These are phyloP conservation scores for Sisymbrium irio DNA, from an alignment of 345 rosid species.

Conservation along the genomic window DNA sequence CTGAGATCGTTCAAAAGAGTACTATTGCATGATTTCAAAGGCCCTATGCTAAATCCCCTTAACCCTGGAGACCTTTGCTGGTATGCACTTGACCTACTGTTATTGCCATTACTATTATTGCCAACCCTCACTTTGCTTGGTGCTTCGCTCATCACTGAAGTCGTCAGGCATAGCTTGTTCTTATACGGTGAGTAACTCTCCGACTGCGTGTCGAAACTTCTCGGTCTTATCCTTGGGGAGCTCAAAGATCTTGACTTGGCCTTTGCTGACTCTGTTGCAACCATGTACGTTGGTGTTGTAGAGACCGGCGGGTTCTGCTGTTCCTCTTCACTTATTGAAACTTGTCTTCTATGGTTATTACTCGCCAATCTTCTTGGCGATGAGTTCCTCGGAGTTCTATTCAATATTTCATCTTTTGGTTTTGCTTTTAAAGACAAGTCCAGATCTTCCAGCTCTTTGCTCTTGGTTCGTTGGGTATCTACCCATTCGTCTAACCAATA, in stretches of 20 bases:
- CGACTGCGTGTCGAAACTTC: slow-evolving; percentile 64
- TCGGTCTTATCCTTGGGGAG: slow-evolving; percentile 69
- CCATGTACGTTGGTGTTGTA: slow-evolving; percentile 78
- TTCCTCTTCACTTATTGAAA: slow-evolving; percentile 65
- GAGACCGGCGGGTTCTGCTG: slow-evolving; percentile 30
- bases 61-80: slow-evolving; percentile 84
- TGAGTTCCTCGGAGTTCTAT: slow-evolving; percentile 39
- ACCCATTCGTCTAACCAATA: slow-evolving; percentile 93
- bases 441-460: slow-evolving; percentile 78
- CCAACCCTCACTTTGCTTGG: slow-evolving; percentile 38
- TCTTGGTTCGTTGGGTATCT: slow-evolving; percentile 64
- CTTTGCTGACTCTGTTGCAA: slow-evolving; percentile 84
- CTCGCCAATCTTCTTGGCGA: slow-evolving; percentile 43
- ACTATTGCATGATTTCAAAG: slow-evolving; percentile 47
- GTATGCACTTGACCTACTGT: slow-evolving; percentile 40
- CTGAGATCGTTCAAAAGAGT: slow-evolving; percentile 46
- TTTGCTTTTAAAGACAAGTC: slow-evolving; percentile 52
- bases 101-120: neutral
- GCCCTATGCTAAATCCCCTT: slow-evolving; percentile 45
- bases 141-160: slow-evolving; percentile 47
- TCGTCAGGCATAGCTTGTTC: slow-evolving; percentile 48
- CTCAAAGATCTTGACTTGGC: slow-evolving; percentile 77
- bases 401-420: slow-evolving; percentile 38
- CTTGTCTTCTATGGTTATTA: slow-evolving; percentile 54
- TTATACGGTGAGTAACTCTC: slow-evolving; percentile 80